These are phyloP conservation scores for Penicillium sp. DNA, from an alignment of 2,329 filamentous ascomycete species.

Conservation along the genomic window DNA sequence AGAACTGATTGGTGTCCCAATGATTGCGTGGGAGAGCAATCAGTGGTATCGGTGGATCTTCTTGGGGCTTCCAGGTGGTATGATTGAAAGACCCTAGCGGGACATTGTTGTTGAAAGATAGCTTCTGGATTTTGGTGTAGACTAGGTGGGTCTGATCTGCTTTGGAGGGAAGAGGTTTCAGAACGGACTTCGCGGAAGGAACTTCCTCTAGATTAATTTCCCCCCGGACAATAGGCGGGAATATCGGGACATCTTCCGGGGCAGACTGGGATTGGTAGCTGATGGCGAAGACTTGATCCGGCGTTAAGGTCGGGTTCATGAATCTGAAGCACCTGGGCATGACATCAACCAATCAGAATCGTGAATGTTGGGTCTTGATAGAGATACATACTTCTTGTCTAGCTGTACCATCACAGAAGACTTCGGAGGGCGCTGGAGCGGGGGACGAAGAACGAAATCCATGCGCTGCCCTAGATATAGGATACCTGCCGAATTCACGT, in stretches of 20 bases:
- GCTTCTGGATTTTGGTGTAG: conserved; percentile 48
- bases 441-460: conserved; percentile 37
- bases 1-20: conserved; percentile 47
- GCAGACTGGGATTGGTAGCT: conserved; percentile 7
- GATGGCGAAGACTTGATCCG: conserved; percentile 40
- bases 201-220: conserved; percentile 29
- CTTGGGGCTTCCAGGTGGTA: conserved; percentile 46
- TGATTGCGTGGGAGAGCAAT: conserved; percentile 32
- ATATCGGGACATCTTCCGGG: background rate
- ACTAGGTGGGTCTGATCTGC: conserved; percentile 45
- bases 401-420: conserved; percentile 33
- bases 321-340: conserved; percentile 45
- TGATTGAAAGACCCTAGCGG: conserved; percentile 51
- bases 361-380: background rate
- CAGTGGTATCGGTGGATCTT: conserved; percentile 33
- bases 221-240: conserved; percentile 1
- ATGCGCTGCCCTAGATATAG: conserved; percentile 48
- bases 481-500: conserved; percentile 39
- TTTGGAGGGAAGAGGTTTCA: conserved; percentile 27
- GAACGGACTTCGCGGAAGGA: conserved; percentile 26
- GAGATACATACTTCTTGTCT: conserved; percentile 37
- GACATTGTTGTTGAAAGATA: conserved; percentile 43
- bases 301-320: conserved; percentile 43
- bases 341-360: background rate
- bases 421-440: conserved; percentile 5